Evolutionary conservation across 371 early-diverging fungal genomes (phyloP), one percentile per base, ranked within the genome.

Genomic region (Furculomyces boomerangus): DNA sequence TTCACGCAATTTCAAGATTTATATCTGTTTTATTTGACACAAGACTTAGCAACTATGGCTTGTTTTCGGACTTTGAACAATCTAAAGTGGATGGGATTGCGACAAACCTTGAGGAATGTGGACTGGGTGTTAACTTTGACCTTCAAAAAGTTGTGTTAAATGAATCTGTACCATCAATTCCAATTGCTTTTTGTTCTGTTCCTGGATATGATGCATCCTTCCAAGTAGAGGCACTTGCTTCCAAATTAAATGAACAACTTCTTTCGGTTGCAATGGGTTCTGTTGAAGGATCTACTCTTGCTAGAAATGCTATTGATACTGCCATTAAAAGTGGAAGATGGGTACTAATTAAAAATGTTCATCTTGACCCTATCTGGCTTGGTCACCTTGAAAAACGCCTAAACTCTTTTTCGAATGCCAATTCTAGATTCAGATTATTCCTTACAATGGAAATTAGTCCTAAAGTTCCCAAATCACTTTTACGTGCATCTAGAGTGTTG

Each of bases 331-430:
- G 74, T 13, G 96, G 96, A 55, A 74, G 74, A 51, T 98, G 96
- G 96, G 95, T 97, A 7, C 74, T 98, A 65, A 75, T 98, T 54
- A 94, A 95, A 75, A 98, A 98, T 68, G 96, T 93, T 8, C 98
- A 98, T 60, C 68, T 96, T 49, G 90, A 94, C 18, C 80, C 92
- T 0, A 63, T 80, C 1, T 98, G 98, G 98, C 75, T 98, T 2
- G 78, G 81, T 32, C 89, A 89, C 65, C 76, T 98, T 1, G 97
- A 97, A 70, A 98, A 97, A 81, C 76, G 80, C 50, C 71, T 95
- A 56, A 87, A 89, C 60, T 75, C 81, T 50, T 64, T 93, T 73
- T 35, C 53, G 18, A 87, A 88, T 56, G 76, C 93, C 2, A 76
- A 88, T 66, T 72, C 67, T 18, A 74, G 71, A 52, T 96, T 97